phyloP scores from a whole-genome alignment of 2,329 filamentous ascomycete genomes.

The Pseudogymnoascus sp. region DNA sequence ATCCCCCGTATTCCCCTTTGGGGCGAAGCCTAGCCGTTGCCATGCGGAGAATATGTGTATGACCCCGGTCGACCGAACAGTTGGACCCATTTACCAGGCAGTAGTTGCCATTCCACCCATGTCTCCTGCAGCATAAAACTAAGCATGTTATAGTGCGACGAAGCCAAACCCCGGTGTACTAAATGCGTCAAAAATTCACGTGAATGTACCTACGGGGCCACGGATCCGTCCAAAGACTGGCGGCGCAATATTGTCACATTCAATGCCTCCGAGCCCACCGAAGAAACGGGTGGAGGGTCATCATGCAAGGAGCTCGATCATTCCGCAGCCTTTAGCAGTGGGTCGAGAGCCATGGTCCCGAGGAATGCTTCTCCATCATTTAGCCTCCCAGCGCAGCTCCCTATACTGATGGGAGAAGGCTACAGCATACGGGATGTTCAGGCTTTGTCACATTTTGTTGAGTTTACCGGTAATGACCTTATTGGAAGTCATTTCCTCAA shows the following conservation, averaged over 20 bases:
- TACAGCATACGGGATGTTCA: background rate
- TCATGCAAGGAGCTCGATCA: background rate
- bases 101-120: background rate
- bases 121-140: background rate
- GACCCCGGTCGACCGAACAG: background rate
- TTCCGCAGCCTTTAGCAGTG: background rate
- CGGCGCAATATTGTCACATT: background rate
- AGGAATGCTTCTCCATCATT: background rate
- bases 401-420: background rate
- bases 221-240: background rate
- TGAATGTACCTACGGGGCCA: background rate
- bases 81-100: background rate
- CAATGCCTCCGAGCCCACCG: background rate
- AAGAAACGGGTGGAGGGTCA: background rate
- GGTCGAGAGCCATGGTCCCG: background rate
- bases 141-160: conserved; percentile 4
- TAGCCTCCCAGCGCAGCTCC: background rate
- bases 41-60: background rate
- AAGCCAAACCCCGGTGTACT: background rate
- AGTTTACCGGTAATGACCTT: background rate
- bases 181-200: background rate
- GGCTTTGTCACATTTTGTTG: background rate
- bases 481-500: conserved; percentile 3
- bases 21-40: background rate
- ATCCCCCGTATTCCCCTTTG: background rate